Evolutionary conservation across 2,329 filamentous ascomycete species (phyloP).

Genomic region (Zymoseptoria crescenta): DNA sequence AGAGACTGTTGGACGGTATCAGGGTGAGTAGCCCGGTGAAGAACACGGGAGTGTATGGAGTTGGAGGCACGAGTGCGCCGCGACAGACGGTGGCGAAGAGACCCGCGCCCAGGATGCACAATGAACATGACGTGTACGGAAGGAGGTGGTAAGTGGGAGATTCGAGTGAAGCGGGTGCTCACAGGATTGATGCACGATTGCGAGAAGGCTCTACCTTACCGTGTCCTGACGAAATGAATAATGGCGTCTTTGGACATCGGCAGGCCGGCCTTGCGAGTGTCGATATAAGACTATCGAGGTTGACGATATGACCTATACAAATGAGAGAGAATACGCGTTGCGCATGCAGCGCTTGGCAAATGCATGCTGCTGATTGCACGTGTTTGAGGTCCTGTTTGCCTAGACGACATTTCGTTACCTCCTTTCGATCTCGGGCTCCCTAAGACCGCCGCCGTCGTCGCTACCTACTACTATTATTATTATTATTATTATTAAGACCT

Average conservation of each 20-base stretch:
- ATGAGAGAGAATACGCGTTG: not conserved
- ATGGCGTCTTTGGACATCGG: not conserved
- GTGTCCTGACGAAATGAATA: not conserved
- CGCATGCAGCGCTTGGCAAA: too few relatives aligned
- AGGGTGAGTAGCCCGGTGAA: not conserved
- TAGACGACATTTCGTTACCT: too few relatives aligned
- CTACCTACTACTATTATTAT: too few relatives aligned
- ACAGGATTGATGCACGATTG: not conserved
- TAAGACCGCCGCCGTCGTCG: too few relatives aligned
- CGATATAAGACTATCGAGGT: not conserved
- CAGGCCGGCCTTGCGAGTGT: not conserved
- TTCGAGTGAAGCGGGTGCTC: not conserved
- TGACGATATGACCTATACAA: not conserved
- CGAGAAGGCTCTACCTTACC: not conserved
- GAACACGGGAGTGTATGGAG: not conserved
- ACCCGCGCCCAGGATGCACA: constrained; percentile 13
- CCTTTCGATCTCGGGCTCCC: too few relatives aligned
- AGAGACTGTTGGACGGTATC: constrained; percentile 29
- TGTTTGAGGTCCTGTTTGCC: too few relatives aligned
- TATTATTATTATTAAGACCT: too few relatives aligned
- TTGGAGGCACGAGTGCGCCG: constrained; percentile 1
- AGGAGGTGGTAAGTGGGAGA: constrained; percentile 23
- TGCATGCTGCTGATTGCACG: too few relatives aligned
- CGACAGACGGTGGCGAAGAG: constrained; percentile 8
- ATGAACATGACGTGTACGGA: constrained; percentile 32